Evolutionary conservation across 148 eudicot species (phyloP).

Genomic region (Heliosperma pusillum): DNA sequence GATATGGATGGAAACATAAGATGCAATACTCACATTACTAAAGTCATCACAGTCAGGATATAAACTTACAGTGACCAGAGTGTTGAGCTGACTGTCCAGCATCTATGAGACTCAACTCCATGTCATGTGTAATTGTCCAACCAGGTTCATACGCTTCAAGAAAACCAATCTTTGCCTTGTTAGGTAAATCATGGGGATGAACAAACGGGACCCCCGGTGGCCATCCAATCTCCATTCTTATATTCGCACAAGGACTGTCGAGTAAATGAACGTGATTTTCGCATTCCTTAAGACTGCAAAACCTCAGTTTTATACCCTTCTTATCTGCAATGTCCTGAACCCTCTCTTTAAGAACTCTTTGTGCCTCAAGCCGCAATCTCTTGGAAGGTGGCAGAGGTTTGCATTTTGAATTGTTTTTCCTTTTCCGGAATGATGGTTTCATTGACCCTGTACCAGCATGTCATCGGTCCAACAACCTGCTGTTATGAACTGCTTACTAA

Average conservation of each 20-base stretch:
- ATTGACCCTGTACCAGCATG: conserved; percentile 92
- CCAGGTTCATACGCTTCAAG: conserved; percentile 99
- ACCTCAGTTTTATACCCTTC: conserved; percentile 90
- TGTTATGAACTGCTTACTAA: conserved; percentile 65
- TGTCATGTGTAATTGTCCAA: conserved; percentile 89
- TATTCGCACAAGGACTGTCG: conserved; percentile 85
- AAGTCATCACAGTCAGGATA: conserved; percentile 3
- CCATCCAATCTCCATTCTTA: conserved; percentile 96
- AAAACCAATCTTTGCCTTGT: conserved; percentile 96
- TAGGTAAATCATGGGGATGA: conserved; percentile 99
- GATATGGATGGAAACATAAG: not conserved
- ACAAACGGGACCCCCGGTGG: conserved; percentile 97
- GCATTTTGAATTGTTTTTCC: conserved; percentile 61
- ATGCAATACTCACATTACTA: not conserved
- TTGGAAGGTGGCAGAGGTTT: conserved; percentile 97
- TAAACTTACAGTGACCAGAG: conserved; percentile 48
- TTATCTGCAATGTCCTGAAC: conserved; percentile 99
- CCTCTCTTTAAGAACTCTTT: conserved; percentile 95
- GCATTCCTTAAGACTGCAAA: conserved; percentile 88
- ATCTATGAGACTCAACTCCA: conserved; percentile 75
- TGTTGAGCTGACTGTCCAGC: conserved; percentile 68
- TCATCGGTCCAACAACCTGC: conserved; percentile 87
- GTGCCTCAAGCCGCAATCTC: conserved; percentile 94
- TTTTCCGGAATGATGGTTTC: conserved; percentile 62
- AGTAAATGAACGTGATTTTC: conserved; percentile 75